These are phyloP conservation scores for Chamaenerion angustifolium DNA, from an alignment of 345 rosid species.

Conservation along the genomic window DNA sequence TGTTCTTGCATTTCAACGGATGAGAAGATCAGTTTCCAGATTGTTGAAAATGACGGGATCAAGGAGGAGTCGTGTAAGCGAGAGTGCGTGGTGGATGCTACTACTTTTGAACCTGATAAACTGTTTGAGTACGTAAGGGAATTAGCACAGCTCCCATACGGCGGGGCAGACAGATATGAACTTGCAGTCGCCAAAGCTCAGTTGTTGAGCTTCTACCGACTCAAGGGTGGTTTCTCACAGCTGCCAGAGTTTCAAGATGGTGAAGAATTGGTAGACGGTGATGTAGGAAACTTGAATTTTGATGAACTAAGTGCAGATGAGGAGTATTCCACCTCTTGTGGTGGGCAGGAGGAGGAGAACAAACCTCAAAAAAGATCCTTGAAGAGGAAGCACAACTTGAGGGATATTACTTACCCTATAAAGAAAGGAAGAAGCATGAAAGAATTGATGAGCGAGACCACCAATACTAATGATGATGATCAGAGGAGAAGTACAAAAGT, in stretches of 20 bases:
- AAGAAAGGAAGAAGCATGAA: conserved; percentile 43
- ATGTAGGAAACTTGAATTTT: conserved; percentile 7
- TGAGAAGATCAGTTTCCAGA: conserved; percentile 29
- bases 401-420: conserved; percentile 25
- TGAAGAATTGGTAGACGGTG: conserved; percentile 21
- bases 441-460: conserved; percentile 26
- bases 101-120: conserved; percentile 31
- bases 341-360: conserved; percentile 10
- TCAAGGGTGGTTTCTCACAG: conserved; percentile 25
- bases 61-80: conserved; percentile 22
- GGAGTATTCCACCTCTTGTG: conserved; percentile 7
- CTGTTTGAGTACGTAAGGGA: conserved; percentile 34
- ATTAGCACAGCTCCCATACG: conserved; percentile 35
- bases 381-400: conserved; percentile 60
- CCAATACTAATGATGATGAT: conserved; percentile 22
- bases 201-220: conserved; percentile 35
- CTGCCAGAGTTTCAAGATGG: conserved; percentile 32
- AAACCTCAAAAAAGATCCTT: conserved; percentile 20
- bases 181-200: conserved; percentile 47
- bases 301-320: conserved; percentile 5
- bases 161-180: conserved; percentile 35
- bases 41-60: conserved; percentile 48
- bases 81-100: conserved; percentile 16
- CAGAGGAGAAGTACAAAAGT: conserved; percentile 58
- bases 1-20: conserved; percentile 39